Percentiles rank a stretch among this genome's conserved stretches.
Conservation (phyloP, 441 rosid species). For the Euphorbia celastroides region DNA sequence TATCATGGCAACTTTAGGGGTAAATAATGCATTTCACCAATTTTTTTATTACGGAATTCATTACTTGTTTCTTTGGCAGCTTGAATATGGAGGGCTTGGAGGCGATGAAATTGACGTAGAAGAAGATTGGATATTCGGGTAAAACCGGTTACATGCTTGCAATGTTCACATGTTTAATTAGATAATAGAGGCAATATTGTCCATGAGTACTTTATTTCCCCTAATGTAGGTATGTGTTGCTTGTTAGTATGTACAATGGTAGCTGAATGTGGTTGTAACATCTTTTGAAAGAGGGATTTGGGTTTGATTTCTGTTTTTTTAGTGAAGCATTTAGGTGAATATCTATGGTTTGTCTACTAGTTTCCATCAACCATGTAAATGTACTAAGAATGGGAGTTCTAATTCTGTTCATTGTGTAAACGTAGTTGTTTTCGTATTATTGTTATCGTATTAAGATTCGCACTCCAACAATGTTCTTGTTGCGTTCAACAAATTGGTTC, state of each 20-base stretch:
- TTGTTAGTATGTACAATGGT: conserved; percentile 22
- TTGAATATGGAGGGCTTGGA: conserved; percentile 39
- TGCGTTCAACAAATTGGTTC: no score
- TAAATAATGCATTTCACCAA: no score
- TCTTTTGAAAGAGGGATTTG: conserved; percentile 2
- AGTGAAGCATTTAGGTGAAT: neutral
- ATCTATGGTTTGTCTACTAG: neutral
- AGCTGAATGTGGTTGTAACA: conserved; percentile 11
- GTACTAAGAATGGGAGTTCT: neutral
- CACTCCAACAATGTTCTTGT: no score
- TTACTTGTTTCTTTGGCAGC: conserved; percentile 33
- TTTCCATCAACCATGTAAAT: neutral
- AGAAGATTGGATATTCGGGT: neutral
- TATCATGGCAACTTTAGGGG: no score
- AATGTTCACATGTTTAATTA: neutral
- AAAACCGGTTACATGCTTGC: neutral
- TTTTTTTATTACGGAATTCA: no score
- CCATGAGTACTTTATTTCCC: neutral
- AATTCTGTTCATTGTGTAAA: neutral
- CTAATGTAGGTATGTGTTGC: neutral
- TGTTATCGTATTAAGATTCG: no score
- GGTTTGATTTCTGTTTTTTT: conserved; percentile 1
- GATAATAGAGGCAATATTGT: neutral
- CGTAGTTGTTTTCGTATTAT: conserved; percentile 15
- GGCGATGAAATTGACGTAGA: conserved; percentile 22